Base-by-base conservation (phyloP, 2,329 filamentous ascomycete species). In the Beauveria sp. region DNA sequence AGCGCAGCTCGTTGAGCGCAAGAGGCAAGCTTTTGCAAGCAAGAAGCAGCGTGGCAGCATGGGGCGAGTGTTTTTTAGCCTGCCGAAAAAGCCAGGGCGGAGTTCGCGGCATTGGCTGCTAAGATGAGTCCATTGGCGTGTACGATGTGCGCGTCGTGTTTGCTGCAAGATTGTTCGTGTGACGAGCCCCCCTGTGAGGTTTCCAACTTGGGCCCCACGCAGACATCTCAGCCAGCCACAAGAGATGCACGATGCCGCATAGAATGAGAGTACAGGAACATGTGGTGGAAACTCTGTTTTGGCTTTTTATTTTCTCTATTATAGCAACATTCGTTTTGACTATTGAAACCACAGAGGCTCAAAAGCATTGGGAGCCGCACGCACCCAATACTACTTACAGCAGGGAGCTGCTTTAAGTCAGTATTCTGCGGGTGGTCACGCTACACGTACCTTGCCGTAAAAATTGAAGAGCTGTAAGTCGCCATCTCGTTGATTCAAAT, bases 1-100 rank as follows among this genome's bases (percentile, higher is more conserved):
- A 93, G 68, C 87, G 81, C 56, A 92, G 76, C 76, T 93, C 89
- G 68, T 84, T 85, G 59, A 77, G 76, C 6, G 88, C 86, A 3
- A 85, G 84, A n/a, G 72, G 69, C 2, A 91, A 69, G 66, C 84
- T 81, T 63, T 86, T 80, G 65, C 87, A 89, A 9, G 80, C 80
- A 16, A 80, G 83, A 1, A 93, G 80, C 5, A 93, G 80, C 2
- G 78, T 70, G 8, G 84, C 78, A 5, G 89, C 77, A 55, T 85
- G 73, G 1, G 81, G 77, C 20, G 84, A 84, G 66, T 82, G 76
- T 9, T 71, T 70, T 64, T 74, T 75, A 62, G 86, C 86, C 66
- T 73, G 76, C 64, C 79, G 77, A 63, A 88, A 72, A 53, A 88
- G 75, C 40, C 76, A 75, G 46, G 82, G 84, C n/a, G 79, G 73